A percentile compares a stretch with the other conserved stretches of the same genome.
Conservation (phyloP, 768 basidiomycete genomes). For the Termitomyces sp. region DNA sequence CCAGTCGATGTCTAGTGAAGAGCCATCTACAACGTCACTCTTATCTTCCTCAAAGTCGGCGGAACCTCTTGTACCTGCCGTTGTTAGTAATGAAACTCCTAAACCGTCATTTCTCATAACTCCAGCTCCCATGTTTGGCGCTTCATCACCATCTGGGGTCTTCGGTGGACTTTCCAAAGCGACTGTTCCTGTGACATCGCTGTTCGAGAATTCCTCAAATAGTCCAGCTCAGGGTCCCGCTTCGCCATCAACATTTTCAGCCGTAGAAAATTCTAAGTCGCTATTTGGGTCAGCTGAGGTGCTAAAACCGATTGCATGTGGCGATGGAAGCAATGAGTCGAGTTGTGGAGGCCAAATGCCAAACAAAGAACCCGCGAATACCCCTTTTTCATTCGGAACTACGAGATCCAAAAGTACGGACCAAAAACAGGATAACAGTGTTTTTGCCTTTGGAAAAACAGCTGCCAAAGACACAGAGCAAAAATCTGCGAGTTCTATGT, state of each 20-base stretch:
- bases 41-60: slow-evolving; percentile 7
- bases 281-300: slow-evolving; percentile 25
- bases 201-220: neutral
- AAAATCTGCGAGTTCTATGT: slow-evolving; percentile 1
- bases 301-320: slow-evolving; percentile 37
- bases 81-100: neutral
- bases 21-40: neutral
- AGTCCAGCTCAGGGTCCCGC: slow-evolving; percentile 16
- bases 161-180: slow-evolving; percentile 1
- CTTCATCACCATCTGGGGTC: neutral
- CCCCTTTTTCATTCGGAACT: slow-evolving; percentile 5
- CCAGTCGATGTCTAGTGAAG: neutral
- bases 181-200: neutral
- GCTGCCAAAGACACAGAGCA: slow-evolving; percentile 2
- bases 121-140: neutral
- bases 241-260: slow-evolving; percentile 10
- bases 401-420: slow-evolving; percentile 7
- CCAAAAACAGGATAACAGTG: slow-evolving; percentile 13
- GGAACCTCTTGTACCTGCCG: neutral
- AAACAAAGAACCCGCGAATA: neutral
- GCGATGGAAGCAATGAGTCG: neutral
- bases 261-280: slow-evolving; percentile 30
- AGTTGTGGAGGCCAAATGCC: neutral
- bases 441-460: slow-evolving; percentile 38
- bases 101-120: slow-evolving; percentile 10